phyloP scores from a whole-genome alignment of 306 rosid species.

The Malus sieversii region DNA sequence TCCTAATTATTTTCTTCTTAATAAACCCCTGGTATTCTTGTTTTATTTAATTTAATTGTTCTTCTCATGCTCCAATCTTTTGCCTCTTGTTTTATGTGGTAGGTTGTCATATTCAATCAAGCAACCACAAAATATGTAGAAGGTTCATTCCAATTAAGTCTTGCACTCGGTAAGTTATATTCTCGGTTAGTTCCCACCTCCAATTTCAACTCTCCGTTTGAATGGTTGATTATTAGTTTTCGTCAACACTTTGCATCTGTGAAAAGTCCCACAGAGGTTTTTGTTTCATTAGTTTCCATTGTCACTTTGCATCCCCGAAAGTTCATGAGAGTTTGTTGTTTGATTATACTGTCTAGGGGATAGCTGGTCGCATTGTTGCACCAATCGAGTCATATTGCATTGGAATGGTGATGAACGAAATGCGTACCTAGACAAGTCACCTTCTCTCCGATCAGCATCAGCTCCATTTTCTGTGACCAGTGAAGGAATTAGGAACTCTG shows the following conservation, averaged over 20 bases:
- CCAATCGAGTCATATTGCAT: conserved; percentile 71
- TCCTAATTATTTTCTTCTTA: background rate
- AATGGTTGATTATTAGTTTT: conserved; percentile 1
- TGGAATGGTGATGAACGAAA: conserved; percentile 66
- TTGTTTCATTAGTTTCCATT: too few species aligned
- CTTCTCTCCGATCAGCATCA: conserved; percentile 59
- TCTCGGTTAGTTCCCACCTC: conserved; percentile 21
- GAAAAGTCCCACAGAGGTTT: background rate
- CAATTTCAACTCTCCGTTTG: background rate
- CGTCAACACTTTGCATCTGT: background rate
- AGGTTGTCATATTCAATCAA: conserved; percentile 92
- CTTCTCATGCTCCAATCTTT: background rate
- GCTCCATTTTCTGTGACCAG: conserved; percentile 66
- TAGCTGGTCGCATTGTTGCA: conserved; percentile 96
- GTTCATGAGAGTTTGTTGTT: conserved; percentile 14
- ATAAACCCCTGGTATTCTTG: background rate
- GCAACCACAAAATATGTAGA: conserved; percentile 69
- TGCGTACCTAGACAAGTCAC: conserved; percentile 78
- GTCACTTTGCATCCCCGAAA: background rate
- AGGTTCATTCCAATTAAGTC: conserved; percentile 83
- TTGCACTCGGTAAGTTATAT: conserved; percentile 62
- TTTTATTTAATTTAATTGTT: background rate
- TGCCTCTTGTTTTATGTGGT: conserved; percentile 16
- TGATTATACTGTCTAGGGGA: conserved; percentile 49
- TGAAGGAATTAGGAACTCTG: conserved; percentile 57